These are phyloP conservation scores for Cyphellophora europaea DNA, from an alignment of 2,329 filamentous ascomycete genomes.

Conservation along the genomic window DNA sequence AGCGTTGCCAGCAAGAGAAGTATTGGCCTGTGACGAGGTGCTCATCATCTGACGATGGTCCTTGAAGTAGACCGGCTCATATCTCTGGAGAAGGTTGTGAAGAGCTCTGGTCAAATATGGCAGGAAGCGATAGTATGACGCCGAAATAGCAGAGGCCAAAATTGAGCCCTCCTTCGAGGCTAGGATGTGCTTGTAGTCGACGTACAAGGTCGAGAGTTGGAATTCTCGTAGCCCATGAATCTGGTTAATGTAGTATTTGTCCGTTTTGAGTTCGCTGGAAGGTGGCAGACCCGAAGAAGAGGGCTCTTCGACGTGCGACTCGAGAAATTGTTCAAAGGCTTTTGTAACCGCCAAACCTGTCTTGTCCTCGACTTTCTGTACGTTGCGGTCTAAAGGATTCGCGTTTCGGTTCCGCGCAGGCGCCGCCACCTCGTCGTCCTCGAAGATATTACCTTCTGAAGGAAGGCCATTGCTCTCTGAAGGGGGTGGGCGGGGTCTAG, in stretches of 20 bases:
- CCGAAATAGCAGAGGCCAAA: constrained; percentile 75
- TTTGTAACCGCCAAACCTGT: constrained; percentile 54
- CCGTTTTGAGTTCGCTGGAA: constrained; percentile 45
- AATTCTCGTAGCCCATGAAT: constrained; percentile 54
- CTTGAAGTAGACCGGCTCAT: constrained; percentile 88
- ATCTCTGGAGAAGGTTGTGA: constrained; percentile 87
- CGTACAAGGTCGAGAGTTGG: constrained; percentile 55
- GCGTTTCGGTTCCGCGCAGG: constrained; percentile 38
- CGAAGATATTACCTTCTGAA: constrained; percentile 50
- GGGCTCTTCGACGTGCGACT: constrained; percentile 50
- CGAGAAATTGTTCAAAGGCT: constrained; percentile 55
- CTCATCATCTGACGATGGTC: constrained; percentile 80
- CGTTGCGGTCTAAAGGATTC: constrained; percentile 40
- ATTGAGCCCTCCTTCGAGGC: constrained; percentile 55
- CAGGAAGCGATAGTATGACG: constrained; percentile 88
- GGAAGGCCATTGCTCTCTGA: constrained; percentile 41
- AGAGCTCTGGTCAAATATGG: constrained; percentile 83
- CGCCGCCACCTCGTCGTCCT: constrained; percentile 54
- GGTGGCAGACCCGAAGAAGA: constrained; percentile 44
- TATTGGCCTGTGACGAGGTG: constrained; percentile 61
- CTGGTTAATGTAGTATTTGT: constrained; percentile 60
- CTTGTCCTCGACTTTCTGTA: constrained; percentile 50
- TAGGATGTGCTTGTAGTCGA: constrained; percentile 69
- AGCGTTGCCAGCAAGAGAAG: constrained; percentile 48
- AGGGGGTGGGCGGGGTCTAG: constrained; percentile 40